These are phyloP conservation scores for Fomitiporia mediterranea DNA, from an alignment of 1,284 basidiomycete genomes.

Conservation along the genomic window DNA sequence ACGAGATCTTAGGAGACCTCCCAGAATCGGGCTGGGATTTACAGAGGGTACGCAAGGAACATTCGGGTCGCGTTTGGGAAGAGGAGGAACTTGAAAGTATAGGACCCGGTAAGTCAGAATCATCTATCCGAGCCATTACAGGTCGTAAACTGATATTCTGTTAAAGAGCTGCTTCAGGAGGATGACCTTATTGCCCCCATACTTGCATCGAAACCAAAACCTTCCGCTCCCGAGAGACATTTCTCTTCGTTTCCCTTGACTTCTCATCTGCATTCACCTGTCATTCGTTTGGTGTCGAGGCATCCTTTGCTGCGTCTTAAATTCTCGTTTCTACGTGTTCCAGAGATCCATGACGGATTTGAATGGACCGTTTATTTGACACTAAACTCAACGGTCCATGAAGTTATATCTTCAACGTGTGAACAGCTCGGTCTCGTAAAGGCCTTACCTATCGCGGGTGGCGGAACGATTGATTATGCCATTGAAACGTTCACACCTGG, in stretches of 20 bases:
- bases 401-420: conserved; percentile 49
- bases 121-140: conserved; percentile 4
- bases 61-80: conserved; percentile 60
- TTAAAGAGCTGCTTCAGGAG: conserved; percentile 48
- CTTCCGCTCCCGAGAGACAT: conserved; percentile 42
- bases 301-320: conserved; percentile 54
- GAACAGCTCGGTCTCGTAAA: conserved; percentile 69
- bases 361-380: conserved; percentile 61
- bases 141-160: background rate
- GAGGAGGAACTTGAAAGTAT: conserved; percentile 60
- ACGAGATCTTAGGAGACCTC: conserved; percentile 53
- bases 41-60: conserved; percentile 56
- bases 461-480: conserved; percentile 58
- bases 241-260: conserved; percentile 74
- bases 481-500: conserved; percentile 61
- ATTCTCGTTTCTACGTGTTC: conserved; percentile 64
- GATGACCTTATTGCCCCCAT: conserved; percentile 47
- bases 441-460: conserved; percentile 54
- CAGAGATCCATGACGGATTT: conserved; percentile 74
- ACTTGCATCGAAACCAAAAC: conserved; percentile 35
- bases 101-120: conserved; percentile 50
- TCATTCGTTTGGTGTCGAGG: conserved; percentile 66
- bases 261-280: conserved; percentile 62
- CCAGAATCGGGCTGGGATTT: conserved; percentile 60
- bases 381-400: conserved; percentile 44